Base-by-base conservation (phyloP, 2,329 filamentous ascomycete species). In the Aspergillus terreus region DNA sequence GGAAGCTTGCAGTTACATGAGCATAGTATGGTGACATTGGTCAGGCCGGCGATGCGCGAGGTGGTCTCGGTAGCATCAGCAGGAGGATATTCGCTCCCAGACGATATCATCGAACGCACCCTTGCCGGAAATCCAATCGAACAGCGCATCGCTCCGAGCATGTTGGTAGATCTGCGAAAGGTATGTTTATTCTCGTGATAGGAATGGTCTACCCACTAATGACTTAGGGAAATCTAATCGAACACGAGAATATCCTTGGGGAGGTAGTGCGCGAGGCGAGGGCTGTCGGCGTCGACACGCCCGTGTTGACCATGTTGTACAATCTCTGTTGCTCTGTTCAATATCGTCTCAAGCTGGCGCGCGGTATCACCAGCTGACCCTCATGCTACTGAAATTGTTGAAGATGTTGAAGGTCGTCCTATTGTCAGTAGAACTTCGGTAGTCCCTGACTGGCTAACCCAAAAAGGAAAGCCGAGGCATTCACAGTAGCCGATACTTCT, bases 211-310 rank as follows among this genome's bases (percentile, higher is more conserved):
- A 19, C 41, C 23, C 1, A 30, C 27, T 46, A 32, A 7, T 46
- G 4, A 17, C 41, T 11, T 7, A 76, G 76, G 76, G 79, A 14
- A 82, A 81, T 58, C 78, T 74, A 44, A 77, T 79, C 52, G 80
- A 82, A 61, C 72, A 76, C 38, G 79, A 82, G 58, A 80, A 76
- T 53, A 72, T 82, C 30, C 63, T 82, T 4, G 79, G 79, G 1
- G 80, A 82, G 63, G 78, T 79, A 14, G 53, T 82, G 30, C 68
- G 76, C 2, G 78, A 78, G 55, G 80, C 74, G 1, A 71, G 73
- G 56, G 62, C 60, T 23, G 61, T 70, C 0, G 76, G 78, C 1
- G 75, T 83, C 4, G 10, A 44, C 1, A 53, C 49, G 14, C 54
- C 73, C 49, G 81, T 38, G 10, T 12, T 56, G 38, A 38, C 27